Evolutionary conservation across 1,284 basidiomycete species (phyloP), one percentile per base, ranked within the genome.

Genomic region (Boletus calvinii): DNA sequence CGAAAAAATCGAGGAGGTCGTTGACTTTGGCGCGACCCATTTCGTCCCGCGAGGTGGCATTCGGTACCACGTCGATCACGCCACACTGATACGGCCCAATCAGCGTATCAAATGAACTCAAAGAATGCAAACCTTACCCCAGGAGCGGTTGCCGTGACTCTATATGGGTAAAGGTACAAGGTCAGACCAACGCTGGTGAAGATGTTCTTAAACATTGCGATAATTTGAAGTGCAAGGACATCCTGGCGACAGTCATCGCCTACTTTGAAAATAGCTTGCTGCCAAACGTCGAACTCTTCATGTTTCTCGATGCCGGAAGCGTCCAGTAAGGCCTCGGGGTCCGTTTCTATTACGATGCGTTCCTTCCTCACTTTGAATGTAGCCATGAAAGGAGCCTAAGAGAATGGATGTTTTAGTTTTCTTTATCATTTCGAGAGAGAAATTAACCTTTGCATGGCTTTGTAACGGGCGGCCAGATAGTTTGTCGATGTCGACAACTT

Each of bases 151-250:
- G 97, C 96, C 7, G 94, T 98, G 13, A 99, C 97, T 43, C 96
- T 85, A 68, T 99, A 99, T 0, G 97, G 97, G 71, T 87, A 96
- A 24, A 99, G 80, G 65, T 99, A 98, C 29, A 98, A 75, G 17
- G 89, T 92, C 50, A 99, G 74, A 1, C 97, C 97, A 48, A 96
- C 83, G 54, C 79, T 79, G 12, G 83, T 90, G 73, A 96, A 99
- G 57, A 98, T 91, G 70, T 97, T 98, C 74, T 99, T 99, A 81
- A 99, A 97, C 93, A 99, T 98, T 9, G 97, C 97, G 58, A 99
- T 99, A 59, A 98, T 77, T 68, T 99, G 97, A 50, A 99, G 76
- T 0, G 97, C 97, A 36, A 99, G 80, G 18, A 98, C 90, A 63
- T 99, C 97, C 72, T 99, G 97, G 40, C 97, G 85, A 71, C 97